Evolutionary conservation across 2,329 filamentous ascomycete species (phyloP).

Genomic region (Dactylella cylindrospora): DNA sequence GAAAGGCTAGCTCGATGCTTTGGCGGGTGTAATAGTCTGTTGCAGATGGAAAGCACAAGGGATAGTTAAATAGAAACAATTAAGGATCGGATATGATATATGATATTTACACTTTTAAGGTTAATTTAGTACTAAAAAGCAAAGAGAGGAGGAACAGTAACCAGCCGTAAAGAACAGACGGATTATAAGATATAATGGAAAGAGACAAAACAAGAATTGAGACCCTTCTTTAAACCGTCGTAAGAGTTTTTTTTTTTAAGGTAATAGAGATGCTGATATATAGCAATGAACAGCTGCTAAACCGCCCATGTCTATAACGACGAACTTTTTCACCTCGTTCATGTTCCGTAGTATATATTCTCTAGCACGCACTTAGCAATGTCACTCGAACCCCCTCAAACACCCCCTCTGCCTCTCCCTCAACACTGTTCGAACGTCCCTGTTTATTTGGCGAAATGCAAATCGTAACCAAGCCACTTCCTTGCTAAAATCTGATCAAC

Average conservation of each 20-base stretch:
- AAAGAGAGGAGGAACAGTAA: background rate
- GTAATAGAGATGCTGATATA: slow-evolving; percentile 10
- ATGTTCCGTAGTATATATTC: too few relatives aligned
- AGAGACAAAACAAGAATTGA: background rate
- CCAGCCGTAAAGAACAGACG: slow-evolving; percentile 29
- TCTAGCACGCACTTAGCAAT: background rate
- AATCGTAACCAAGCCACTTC: slow-evolving; percentile 95
- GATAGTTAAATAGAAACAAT: too few relatives aligned
- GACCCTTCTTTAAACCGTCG: too few relatives aligned
- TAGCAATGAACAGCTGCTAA: background rate
- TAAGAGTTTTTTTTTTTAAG: too few relatives aligned
- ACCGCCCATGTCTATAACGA: background rate
- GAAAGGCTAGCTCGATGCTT: too few relatives aligned
- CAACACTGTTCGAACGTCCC: background rate
- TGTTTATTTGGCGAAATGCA: slow-evolving; percentile 94
- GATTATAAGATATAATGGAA: background rate
- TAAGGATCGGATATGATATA: too few relatives aligned
- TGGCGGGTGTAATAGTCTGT: too few relatives aligned
- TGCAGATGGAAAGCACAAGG: too few relatives aligned
- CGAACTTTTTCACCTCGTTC: too few relatives aligned
- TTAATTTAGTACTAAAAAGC: background rate
- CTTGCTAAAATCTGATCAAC: slow-evolving; percentile 76
- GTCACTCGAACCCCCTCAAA: background rate
- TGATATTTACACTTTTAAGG: slow-evolving; percentile 43
- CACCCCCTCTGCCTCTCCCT: background rate